These are phyloP conservation scores for Colletotrichum noveboracense DNA, from an alignment of 2,329 filamentous ascomycete species.

Conservation along the genomic window DNA sequence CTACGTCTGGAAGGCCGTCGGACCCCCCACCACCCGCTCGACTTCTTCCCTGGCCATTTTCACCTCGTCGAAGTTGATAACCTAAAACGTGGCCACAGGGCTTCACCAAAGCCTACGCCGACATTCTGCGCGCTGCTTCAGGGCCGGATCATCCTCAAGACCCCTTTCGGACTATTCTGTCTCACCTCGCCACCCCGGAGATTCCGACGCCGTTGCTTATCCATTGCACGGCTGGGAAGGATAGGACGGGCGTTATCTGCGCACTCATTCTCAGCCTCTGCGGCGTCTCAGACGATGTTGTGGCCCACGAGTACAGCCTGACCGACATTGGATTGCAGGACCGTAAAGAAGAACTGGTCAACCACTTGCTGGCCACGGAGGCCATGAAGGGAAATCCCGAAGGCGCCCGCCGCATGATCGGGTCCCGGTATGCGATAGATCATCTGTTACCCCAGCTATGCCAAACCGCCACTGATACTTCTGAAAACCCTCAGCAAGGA, in stretches of 20 bases:
- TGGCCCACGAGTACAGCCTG: conserved; percentile 73
- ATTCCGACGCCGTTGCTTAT: conserved; percentile 60
- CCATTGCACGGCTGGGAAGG: conserved; percentile 81
- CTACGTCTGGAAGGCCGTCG: not conserved
- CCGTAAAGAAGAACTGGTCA: conserved; percentile 56
- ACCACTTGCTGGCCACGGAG: conserved; percentile 54
- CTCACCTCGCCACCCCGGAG: conserved; percentile 53
- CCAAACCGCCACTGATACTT: not conserved
- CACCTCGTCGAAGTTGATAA: not conserved
- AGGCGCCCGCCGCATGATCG: conserved; percentile 50
- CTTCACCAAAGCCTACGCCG: conserved; percentile 67
- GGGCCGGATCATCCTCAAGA: conserved; percentile 21
- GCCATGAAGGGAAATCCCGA: conserved; percentile 50
- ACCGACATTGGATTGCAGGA: conserved; percentile 66
- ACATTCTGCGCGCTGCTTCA: conserved; percentile 62
- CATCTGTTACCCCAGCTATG: not conserved
- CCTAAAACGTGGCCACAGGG: conserved; percentile 42
- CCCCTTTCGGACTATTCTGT: conserved; percentile 58
- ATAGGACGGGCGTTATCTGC: conserved; percentile 74
- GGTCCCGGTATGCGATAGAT: conserved; percentile 40
- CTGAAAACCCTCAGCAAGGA: conserved; percentile 39
- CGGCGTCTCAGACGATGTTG: conserved; percentile 60
- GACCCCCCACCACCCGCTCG: not conserved
- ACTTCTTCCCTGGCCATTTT: not conserved
- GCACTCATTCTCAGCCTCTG: conserved; percentile 70